Percentiles rank a stretch among this genome's conserved stretches.
Conservation (phyloP, 1,284 basidiomycete genomes). For the Fomitopsis schrenkii region DNA sequence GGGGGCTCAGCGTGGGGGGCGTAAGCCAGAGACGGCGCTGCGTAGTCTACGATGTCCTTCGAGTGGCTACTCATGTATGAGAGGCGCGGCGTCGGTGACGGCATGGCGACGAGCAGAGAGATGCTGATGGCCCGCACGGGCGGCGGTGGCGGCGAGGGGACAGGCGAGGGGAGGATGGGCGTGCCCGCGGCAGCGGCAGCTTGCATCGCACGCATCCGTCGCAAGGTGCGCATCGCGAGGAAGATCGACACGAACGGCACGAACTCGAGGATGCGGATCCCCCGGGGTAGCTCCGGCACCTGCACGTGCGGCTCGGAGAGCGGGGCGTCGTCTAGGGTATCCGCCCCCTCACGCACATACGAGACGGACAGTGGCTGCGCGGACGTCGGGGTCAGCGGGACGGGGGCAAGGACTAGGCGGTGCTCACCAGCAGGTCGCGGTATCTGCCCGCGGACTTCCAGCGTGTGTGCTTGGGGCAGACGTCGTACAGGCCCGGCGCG, state of each 20-base stretch:
- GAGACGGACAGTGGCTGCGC: constrained; percentile 17
- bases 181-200: not conserved
- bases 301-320: not conserved
- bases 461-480: constrained; percentile 5
- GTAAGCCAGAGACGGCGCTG: too few relatives aligned
- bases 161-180: not conserved
- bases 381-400: not conserved
- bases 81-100: constrained; percentile 10
- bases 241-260: constrained; percentile 1
- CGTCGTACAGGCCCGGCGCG: constrained; percentile 18
- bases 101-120: constrained; percentile 26
- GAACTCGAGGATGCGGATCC: constrained; percentile 1
- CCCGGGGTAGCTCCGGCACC: not conserved
- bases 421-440: constrained; percentile 16
- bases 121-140: constrained; percentile 19
- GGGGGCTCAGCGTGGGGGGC: too few relatives aligned
- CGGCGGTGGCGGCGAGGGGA: not conserved
- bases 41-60: not conserved
- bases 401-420: not conserved
- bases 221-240: not conserved
- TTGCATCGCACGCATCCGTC: not conserved
- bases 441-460: constrained; percentile 4
- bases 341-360: constrained; percentile 11
- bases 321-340: not conserved
- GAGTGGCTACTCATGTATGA: not conserved